These are phyloP conservation scores for Ceratobasidium sp. DNA, from an alignment of 1,284 basidiomycete genomes.

Conservation along the genomic window DNA sequence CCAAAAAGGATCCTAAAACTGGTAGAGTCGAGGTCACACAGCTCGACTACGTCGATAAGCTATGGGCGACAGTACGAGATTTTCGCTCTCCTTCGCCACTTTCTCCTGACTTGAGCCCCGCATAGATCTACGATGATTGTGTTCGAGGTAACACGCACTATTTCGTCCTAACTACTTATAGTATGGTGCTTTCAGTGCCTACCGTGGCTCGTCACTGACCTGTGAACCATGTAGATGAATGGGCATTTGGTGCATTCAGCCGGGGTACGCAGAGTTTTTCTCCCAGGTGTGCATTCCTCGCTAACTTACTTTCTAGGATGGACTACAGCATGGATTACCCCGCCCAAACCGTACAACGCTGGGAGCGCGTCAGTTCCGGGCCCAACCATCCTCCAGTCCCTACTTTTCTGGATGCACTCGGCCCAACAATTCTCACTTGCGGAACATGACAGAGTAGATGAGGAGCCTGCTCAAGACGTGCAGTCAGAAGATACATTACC, in stretches of 20 bases:
- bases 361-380: conserved; percentile 21
- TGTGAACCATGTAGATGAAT: conserved; percentile 8
- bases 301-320: conserved; percentile 10
- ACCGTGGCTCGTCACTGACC: neutral
- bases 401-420: conserved; percentile 40
- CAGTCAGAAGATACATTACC: neutral
- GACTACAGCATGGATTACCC: conserved; percentile 39
- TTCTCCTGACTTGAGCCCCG: neutral
- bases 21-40: conserved; percentile 26
- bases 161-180: conserved; percentile 37
- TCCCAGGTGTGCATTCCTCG: neutral
- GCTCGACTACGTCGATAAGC: conserved; percentile 38
- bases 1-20: conserved; percentile 37
- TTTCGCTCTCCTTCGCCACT: neutral
- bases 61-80: conserved; percentile 32
- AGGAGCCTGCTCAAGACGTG: neutral
- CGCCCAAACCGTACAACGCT: conserved; percentile 31
- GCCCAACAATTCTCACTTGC: conserved; percentile 27
- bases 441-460: neutral
- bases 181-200: neutral
- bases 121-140: conserved; percentile 38
- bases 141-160: conserved; percentile 38
- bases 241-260: conserved; percentile 41
- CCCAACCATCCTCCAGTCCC: conserved; percentile 37
- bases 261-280: neutral